These are phyloP conservation scores for Russula sp. DNA, from an alignment of 768 basidiomycete genomes.

Conservation along the genomic window DNA sequence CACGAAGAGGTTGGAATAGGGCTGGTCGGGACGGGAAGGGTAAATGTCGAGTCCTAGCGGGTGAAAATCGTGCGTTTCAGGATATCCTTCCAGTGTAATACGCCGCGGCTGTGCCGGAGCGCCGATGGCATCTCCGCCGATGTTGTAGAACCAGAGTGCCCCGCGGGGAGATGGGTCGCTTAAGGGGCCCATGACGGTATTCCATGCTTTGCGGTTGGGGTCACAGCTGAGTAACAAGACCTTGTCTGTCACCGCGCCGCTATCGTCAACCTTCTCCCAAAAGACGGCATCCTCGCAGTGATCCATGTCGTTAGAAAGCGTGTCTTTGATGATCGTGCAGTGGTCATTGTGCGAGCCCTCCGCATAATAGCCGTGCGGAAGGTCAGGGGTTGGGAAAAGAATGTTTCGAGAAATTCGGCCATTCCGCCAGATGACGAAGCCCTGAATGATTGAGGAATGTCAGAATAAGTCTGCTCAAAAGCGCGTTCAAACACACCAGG, in stretches of 20 bases:
- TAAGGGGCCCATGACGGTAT: conserved; percentile 75
- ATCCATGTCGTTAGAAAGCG: conserved; percentile 36
- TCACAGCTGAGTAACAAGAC: conserved; percentile 52
- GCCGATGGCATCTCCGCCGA: conserved; percentile 25
- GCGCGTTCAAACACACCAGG: not conserved
- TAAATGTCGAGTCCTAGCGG: conserved; percentile 64
- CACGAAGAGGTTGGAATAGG: conserved; percentile 56
- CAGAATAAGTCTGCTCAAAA: not conserved
- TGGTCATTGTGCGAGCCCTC: conserved; percentile 48
- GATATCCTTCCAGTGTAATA: conserved; percentile 51
- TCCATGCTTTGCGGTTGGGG: conserved; percentile 57
- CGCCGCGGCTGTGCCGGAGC: conserved; percentile 37
- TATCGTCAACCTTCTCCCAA: conserved; percentile 54
- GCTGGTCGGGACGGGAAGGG: conserved; percentile 45
- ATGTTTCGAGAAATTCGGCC: conserved; percentile 25
- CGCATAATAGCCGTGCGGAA: conserved; percentile 35
- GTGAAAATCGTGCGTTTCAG: conserved; percentile 60
- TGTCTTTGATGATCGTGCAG: conserved; percentile 44
- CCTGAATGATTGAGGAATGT: conserved; percentile 5
- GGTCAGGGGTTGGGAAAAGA: conserved; percentile 26
- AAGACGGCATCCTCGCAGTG: conserved; percentile 65
- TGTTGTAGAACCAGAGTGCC: conserved; percentile 54
- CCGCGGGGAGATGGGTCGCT: conserved; percentile 56
- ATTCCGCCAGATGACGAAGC: conserved; percentile 22
- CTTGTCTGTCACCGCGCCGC: conserved; percentile 43